Evolutionary conservation across 768 basidiomycete species (phyloP), one percentile per base, ranked within the genome.

Genomic region (Pleurotus eryngii): DNA sequence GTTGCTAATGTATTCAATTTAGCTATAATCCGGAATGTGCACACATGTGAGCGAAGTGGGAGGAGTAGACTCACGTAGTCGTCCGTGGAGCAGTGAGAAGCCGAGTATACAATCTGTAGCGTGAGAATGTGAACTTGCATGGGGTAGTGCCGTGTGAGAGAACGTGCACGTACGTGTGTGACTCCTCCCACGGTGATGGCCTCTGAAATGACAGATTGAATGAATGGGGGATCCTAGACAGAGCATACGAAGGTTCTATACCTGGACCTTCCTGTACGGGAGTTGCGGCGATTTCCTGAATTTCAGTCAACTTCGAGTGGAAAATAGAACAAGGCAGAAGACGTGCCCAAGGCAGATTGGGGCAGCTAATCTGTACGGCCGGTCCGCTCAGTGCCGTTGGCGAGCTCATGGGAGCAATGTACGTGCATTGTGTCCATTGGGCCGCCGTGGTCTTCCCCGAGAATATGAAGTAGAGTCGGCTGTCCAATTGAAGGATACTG

Each of bases 341-440:
- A 51, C 59, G 12, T 26, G 49, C 60, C 60, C 60, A 60, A 35
- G 48, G 51, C 12, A 60, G 46, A 6, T 55, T 60, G 15, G 61
- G 61, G 39, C 61, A 62, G 49, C 61, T 62, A 24, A 62, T 60
- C 51, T 60, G 56, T 54, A 58, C 50, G 20, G 61, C 61, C 24
- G 47, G 42, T 42, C 61, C 61, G 46, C 56, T 60, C 37, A 62
- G 26, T 15, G 59, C 48, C 49, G 61, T 62, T 9, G 61, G 61
- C 15, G 49, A 48, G 42, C 50, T 60, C 62, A 63, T 61, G 7
- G 39, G 42, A 15, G 55, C 62, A 43, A 63, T 63, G 40, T 59
- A 63, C 11, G 62, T 63, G 42, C 62, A 63, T 46, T 63, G 62
- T 9, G 60, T 63, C 62, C 62, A 63, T 22, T 51, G 45, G 20